These are phyloP conservation scores for Nicotiana tomentosiformis DNA, from an alignment of 257 asterid genomes.

Conservation along the genomic window DNA sequence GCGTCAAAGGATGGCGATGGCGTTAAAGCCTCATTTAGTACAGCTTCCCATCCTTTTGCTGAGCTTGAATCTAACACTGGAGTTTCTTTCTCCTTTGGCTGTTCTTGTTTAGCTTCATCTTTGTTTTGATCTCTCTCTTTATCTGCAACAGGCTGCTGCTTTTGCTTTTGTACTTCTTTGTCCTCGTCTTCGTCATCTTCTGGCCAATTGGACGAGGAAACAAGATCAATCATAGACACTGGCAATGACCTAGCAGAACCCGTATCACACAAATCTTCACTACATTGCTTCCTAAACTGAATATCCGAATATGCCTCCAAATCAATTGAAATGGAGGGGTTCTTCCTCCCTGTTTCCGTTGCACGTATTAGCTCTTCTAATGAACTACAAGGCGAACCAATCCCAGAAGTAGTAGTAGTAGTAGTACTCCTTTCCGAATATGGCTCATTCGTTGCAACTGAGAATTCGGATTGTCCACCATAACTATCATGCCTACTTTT, in stretches of 20 bases:
- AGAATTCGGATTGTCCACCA: slow-evolving; percentile 44
- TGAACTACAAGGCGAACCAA: slow-evolving; percentile 53
- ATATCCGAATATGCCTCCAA: slow-evolving; percentile 48
- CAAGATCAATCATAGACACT: slow-evolving; percentile 38
- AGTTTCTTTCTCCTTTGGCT: slow-evolving; percentile 6
- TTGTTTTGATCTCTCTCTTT: not conserved
- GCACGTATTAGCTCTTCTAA: slow-evolving; percentile 68
- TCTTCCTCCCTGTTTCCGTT: slow-evolving; percentile 32
- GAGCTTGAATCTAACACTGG: not conserved
- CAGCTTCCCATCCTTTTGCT: slow-evolving; percentile 42
- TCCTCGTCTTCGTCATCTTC: slow-evolving; percentile 6
- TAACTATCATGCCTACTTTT: slow-evolving; percentile 25
- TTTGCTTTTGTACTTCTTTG: not conserved
- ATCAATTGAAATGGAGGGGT: slow-evolving; percentile 66
- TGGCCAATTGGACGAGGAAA: slow-evolving; percentile 50
- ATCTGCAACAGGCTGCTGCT: not conserved
- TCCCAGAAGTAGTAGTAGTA: slow-evolving; percentile 17
- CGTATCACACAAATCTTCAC: slow-evolving; percentile 32
- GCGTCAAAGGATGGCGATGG: slow-evolving; percentile 3
- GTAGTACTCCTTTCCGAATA: slow-evolving; percentile 19
- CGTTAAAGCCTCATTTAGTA: slow-evolving; percentile 29
- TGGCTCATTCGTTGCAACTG: slow-evolving; percentile 30
- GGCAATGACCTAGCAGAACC: slow-evolving; percentile 66
- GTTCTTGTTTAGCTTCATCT: slow-evolving; percentile 10
- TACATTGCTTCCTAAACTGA: slow-evolving; percentile 18